A percentile compares a stretch with the other conserved stretches of the same genome.
Evolutionary conservation across 2,329 filamentous ascomycete species (phyloP).

Genomic region (Huntiella omanensis): DNA sequence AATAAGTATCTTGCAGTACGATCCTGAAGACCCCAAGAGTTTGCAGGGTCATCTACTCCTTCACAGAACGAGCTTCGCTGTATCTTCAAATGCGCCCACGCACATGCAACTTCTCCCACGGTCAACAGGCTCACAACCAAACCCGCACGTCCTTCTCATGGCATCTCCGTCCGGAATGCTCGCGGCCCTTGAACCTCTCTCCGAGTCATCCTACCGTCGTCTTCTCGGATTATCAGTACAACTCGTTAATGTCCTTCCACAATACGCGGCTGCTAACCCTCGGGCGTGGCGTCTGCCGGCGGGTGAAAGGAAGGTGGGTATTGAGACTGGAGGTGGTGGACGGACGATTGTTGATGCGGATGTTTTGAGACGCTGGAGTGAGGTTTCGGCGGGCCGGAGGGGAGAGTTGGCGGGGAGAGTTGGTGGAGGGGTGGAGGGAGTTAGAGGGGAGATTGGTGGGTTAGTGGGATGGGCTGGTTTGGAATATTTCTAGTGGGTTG

Average conservation of each 20-base stretch:
- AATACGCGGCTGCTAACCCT: slow-evolving; percentile 66
- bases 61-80: slow-evolving; percentile 72
- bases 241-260: slow-evolving; percentile 55
- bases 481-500: too few species aligned
- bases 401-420: slow-evolving; percentile 57
- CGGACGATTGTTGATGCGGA: slow-evolving; percentile 60
- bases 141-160: slow-evolving; percentile 39
- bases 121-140: slow-evolving; percentile 16
- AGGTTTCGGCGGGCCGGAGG: slow-evolving; percentile 51
- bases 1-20: slow-evolving; percentile 78
- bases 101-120: slow-evolving; percentile 59
- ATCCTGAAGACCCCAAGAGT: slow-evolving; percentile 89
- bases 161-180: slow-evolving; percentile 61
- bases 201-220: slow-evolving; percentile 66
- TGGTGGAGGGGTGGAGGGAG: slow-evolving; percentile 43
- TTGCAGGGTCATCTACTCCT: slow-evolving; percentile 75
- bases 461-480: too few species aligned
- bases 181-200: slow-evolving; percentile 55
- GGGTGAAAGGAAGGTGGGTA: slow-evolving; percentile 29
- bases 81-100: slow-evolving; percentile 58
- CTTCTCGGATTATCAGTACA: slow-evolving; percentile 67
- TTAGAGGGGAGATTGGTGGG: slow-evolving; percentile 27
- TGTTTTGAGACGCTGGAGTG: slow-evolving; percentile 56
- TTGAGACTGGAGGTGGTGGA: slow-evolving; percentile 39
- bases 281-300: slow-evolving; percentile 50